These are phyloP conservation scores for Ustanciosporium gigantosporum DNA, from an alignment of 1,284 basidiomycete genomes.

Conservation along the genomic window DNA sequence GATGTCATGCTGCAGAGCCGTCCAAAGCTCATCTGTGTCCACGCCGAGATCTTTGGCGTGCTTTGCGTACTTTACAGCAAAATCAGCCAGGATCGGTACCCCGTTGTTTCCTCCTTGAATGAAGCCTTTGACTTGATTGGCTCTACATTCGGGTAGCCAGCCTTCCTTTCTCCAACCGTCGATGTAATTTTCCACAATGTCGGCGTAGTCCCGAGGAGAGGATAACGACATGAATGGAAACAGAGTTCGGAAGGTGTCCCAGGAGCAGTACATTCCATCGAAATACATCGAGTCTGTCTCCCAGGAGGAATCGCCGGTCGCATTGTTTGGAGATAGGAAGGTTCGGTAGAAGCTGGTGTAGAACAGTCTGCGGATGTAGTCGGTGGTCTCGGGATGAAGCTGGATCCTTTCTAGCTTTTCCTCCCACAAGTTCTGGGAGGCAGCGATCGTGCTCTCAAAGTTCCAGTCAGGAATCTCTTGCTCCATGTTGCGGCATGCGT, in stretches of 20 bases:
- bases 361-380: constrained; percentile 40
- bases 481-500: constrained; percentile 52
- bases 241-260: constrained; percentile 45
- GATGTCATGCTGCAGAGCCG: constrained; percentile 43
- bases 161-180: constrained; percentile 51
- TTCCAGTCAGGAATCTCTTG: constrained; percentile 39
- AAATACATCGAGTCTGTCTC: constrained; percentile 37
- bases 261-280: constrained; percentile 48
- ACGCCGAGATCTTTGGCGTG: constrained; percentile 28
- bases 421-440: constrained; percentile 41
- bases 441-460: constrained; percentile 33
- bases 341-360: constrained; percentile 52
- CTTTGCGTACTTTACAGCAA: constrained; percentile 46
- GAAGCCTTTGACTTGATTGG: constrained; percentile 47
- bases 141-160: constrained; percentile 50
- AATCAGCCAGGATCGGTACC: constrained; percentile 45
- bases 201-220: constrained; percentile 39
- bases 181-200: constrained; percentile 53
- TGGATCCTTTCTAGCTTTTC: constrained; percentile 47
- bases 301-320: constrained; percentile 32
- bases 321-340: constrained; percentile 55
- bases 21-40: constrained; percentile 42
- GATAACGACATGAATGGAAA: constrained; percentile 49
- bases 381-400: constrained; percentile 35
- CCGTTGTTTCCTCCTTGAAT: constrained; percentile 45